phyloP scores from a whole-genome alignment of 768 basidiomycete species.

The Phaeolepiota aurea region DNA sequence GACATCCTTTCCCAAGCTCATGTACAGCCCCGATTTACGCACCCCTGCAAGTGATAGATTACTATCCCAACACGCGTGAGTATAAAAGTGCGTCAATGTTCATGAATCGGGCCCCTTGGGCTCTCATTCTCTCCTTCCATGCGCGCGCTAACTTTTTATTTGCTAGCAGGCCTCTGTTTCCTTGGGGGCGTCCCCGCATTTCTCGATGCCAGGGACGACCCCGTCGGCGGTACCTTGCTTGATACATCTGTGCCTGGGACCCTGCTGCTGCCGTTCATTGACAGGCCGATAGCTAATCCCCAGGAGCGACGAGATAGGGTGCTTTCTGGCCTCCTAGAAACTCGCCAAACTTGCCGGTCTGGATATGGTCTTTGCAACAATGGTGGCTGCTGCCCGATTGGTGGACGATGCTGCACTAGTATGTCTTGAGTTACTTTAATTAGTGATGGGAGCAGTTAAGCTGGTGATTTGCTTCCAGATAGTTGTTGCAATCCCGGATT shows the following conservation, averaged over 20 bases:
- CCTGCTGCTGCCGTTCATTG: neutral
- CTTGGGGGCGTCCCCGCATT: neutral
- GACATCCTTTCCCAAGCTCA: too few relatives aligned
- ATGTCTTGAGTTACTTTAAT: neutral
- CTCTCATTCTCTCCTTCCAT: neutral
- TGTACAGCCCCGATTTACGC: too few relatives aligned
- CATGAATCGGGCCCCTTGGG: neutral
- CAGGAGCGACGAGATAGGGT: neutral
- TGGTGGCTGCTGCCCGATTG: conserved; percentile 6
- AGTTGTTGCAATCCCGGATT: conserved; percentile 6
- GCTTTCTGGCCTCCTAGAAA: neutral
- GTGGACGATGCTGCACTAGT: conserved; percentile 2
- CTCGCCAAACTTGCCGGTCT: neutral
- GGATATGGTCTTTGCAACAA: conserved; percentile 5
- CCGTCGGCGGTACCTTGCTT: neutral
- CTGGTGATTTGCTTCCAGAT: neutral
- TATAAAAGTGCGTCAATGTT: neutral
- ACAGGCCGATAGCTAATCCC: neutral
- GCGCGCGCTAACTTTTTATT: neutral
- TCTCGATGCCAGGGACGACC: neutral
- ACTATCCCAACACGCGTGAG: neutral
- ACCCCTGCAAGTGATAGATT: too few relatives aligned
- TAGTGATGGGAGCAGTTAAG: neutral
- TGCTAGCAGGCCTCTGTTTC: neutral
- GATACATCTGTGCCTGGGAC: neutral